Conservation (phyloP, 345 rosid species). For the Aethionema arabicum region DNA sequence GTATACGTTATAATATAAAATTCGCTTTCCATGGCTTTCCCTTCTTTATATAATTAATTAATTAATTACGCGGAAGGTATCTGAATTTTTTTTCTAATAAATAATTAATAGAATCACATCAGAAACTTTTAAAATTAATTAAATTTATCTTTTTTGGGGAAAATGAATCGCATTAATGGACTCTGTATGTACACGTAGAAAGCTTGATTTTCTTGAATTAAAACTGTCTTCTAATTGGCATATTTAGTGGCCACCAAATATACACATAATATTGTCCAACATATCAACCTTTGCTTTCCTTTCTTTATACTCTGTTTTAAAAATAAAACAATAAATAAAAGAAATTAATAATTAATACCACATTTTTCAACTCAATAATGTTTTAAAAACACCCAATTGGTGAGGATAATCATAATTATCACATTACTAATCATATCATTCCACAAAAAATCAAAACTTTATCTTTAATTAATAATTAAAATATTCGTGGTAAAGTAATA, state of each 20-base stretch:
- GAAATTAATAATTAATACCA: slow-evolving; percentile 10
- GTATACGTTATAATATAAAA: no score
- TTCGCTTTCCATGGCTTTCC: no score
- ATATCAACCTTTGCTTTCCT: slow-evolving; percentile 58
- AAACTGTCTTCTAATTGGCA: slow-evolving; percentile 58
- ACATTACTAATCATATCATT: slow-evolving; percentile 29
- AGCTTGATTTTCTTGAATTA: slow-evolving; percentile 33
- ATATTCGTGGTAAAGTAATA: not conserved
- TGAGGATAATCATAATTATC: slow-evolving; percentile 27
- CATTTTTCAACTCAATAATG: not conserved
- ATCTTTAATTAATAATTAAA: slow-evolving; percentile 4
- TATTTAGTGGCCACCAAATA: slow-evolving; percentile 62
- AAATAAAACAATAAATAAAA: slow-evolving; percentile 18
- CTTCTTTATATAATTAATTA: slow-evolving; percentile 13
- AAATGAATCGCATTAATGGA: slow-evolving; percentile 26
- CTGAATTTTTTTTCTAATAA: not conserved
- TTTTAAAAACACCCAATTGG: not conserved
- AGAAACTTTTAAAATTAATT: slow-evolving; percentile 29
- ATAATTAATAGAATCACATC: slow-evolving; percentile 21
- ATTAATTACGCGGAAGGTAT: slow-evolving; percentile 6
- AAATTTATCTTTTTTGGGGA: slow-evolving; percentile 30
- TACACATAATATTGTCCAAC: slow-evolving; percentile 55
- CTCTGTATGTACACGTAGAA: slow-evolving; percentile 41
- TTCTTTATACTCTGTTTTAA: slow-evolving; percentile 64
- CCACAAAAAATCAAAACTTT: slow-evolving; percentile 16